phyloP scores from a whole-genome alignment of 1,139 yeast genomes.

The Meyerozyma athensensis region DNA sequence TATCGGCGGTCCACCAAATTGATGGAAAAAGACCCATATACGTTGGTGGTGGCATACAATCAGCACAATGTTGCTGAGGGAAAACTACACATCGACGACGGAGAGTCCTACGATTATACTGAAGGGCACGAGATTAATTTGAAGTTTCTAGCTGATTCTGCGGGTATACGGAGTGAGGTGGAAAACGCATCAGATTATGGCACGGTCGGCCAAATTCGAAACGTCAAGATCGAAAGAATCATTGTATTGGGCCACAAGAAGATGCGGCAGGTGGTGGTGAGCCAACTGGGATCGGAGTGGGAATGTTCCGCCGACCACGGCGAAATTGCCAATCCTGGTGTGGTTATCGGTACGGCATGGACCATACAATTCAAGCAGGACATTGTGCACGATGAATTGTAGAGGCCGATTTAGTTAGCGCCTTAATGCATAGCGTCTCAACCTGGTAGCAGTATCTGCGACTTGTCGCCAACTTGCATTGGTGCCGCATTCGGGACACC shows the following conservation, averaged over 20 bases:
- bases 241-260: slow-evolving; percentile 42
- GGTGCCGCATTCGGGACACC: slow-evolving; percentile 7
- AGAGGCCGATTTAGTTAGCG: slow-evolving; percentile 5
- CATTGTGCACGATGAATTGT: slow-evolving; percentile 27
- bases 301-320: slow-evolving; percentile 16
- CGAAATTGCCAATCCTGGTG: slow-evolving; percentile 50
- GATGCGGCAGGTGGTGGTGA: slow-evolving; percentile 20
- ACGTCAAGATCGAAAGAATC: slow-evolving; percentile 53
- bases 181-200: slow-evolving; percentile 16
- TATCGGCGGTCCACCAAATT: slow-evolving; percentile 74
- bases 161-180: slow-evolving; percentile 13
- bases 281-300: slow-evolving; percentile 34
- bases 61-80: slow-evolving; percentile 15
- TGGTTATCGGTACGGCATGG: slow-evolving; percentile 51
- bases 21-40: slow-evolving; percentile 81
- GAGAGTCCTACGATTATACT: slow-evolving; percentile 45
- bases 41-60: slow-evolving; percentile 40
- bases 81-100: slow-evolving; percentile 23
- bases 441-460: slow-evolving; percentile 9
- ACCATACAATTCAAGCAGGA: slow-evolving; percentile 18
- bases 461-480: slow-evolving; percentile 7
- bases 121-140: slow-evolving; percentile 45
- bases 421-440: slow-evolving; percentile 10
- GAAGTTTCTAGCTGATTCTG: slow-evolving; percentile 22
- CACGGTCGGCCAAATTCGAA: slow-evolving; percentile 18